Percentiles rank a stretch among this genome's conserved stretches.
phyloP scores from a whole-genome alignment of 108 stramenopile species.

The Cylindrotheca closterium region DNA sequence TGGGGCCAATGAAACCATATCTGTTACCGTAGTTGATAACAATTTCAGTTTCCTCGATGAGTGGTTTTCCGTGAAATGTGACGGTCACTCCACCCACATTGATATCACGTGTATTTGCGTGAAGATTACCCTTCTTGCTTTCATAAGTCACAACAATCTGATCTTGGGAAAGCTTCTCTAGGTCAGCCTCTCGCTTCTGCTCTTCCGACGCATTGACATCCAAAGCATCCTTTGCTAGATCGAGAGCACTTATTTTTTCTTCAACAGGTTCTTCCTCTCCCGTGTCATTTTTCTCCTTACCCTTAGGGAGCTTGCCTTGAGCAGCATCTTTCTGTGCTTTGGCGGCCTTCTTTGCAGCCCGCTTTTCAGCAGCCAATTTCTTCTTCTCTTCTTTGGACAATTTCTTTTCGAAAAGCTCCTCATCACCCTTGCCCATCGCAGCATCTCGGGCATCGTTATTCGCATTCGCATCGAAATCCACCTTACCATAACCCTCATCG shows the following conservation, averaged over 20 bases:
- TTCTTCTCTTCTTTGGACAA: constrained; percentile 92
- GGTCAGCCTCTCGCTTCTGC: constrained; percentile 55
- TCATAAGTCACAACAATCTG: constrained; percentile 88
- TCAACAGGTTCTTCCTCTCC: constrained; percentile 51
- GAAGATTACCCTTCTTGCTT: constrained; percentile 59
- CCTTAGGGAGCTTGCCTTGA: not conserved
- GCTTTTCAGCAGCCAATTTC: constrained; percentile 77
- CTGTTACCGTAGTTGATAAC: constrained; percentile 92
- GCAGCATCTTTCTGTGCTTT: constrained; percentile 37
- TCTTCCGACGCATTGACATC: constrained; percentile 52
- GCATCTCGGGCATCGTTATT: constrained; percentile 68
- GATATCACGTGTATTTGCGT: constrained; percentile 94
- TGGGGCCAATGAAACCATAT: constrained; percentile 87
- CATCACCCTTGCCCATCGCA: constrained; percentile 91
- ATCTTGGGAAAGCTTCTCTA: constrained; percentile 73
- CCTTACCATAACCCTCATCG: constrained; percentile 69
- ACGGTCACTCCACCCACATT: constrained; percentile 95
- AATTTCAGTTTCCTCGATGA: constrained; percentile 87
- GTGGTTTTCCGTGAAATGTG: constrained; percentile 86
- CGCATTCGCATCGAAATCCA: constrained; percentile 52
- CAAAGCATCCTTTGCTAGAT: constrained; percentile 13
- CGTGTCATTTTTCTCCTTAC: constrained; percentile 32
- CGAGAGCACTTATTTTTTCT: constrained; percentile 18
- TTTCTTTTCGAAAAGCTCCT: constrained; percentile 90
- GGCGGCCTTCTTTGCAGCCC: constrained; percentile 89